phyloP scores from a whole-genome alignment of 495 filamentous ascomycete species.

The Penicillium tannophilum region DNA sequence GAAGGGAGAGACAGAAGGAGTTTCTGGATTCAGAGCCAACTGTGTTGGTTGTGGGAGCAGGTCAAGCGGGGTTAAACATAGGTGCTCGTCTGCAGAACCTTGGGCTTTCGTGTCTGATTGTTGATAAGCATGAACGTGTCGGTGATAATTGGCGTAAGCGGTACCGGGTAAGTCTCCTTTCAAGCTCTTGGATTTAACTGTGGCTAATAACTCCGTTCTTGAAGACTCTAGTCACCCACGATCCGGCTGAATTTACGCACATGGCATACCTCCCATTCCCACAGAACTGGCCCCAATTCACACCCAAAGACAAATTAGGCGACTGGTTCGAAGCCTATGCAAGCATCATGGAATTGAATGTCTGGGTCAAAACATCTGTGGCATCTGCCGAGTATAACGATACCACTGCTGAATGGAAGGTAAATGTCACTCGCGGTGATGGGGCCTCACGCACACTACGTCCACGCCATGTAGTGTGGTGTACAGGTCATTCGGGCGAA shows the following conservation, averaged over 20 bases:
- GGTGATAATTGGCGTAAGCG: conserved; percentile 81
- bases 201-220: not conserved
- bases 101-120: conserved; percentile 60
- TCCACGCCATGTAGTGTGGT: conserved; percentile 51
- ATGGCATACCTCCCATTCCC: conserved; percentile 75
- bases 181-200: not conserved
- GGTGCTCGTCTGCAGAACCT: conserved; percentile 72
- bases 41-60: conserved; percentile 67
- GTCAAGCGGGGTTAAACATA: conserved; percentile 59
- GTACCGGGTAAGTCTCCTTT: conserved; percentile 37
- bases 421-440: conserved; percentile 52
- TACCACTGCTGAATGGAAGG: conserved; percentile 58
- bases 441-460: conserved; percentile 41
- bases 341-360: conserved; percentile 70
- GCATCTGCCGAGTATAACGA: conserved; percentile 56
- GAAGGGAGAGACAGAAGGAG: conserved; percentile 55
- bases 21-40: conserved; percentile 61
- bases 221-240: conserved; percentile 46
- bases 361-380: conserved; percentile 64
- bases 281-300: conserved; percentile 65
- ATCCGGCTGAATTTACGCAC: conserved; percentile 75
- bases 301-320: conserved; percentile 78
- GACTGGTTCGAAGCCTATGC: conserved; percentile 79
- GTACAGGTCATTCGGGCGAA: conserved; percentile 55
- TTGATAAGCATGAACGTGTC: conserved; percentile 66